phyloP scores from a whole-genome alignment of 1,139 yeast genomes.

The Nakaseomyces kungkrabaensis region DNA sequence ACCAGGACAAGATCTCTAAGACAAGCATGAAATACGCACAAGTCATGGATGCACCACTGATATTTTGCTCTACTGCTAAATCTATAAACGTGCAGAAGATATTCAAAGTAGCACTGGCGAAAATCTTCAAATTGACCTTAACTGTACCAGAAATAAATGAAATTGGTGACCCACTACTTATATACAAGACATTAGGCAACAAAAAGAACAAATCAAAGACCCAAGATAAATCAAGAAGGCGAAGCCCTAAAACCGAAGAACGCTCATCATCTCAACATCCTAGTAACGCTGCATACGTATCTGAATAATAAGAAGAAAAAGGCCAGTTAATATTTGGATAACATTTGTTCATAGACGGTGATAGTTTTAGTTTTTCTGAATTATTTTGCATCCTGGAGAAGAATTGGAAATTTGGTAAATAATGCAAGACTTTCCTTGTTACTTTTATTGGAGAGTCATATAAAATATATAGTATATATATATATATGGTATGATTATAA shows the following conservation, averaged over 20 bases:
- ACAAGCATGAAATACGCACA: slow-evolving; percentile 81
- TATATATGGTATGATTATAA: too few species aligned
- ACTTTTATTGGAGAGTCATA: too few species aligned
- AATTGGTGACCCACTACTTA: slow-evolving; percentile 80
- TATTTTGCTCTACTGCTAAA: slow-evolving; percentile 87
- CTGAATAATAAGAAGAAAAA: not conserved
- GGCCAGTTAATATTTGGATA: too few species aligned
- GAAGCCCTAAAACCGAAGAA: not conserved
- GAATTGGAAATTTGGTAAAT: too few species aligned
- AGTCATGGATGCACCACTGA: slow-evolving; percentile 85
- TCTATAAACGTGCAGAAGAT: slow-evolving; percentile 92
- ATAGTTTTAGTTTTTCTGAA: too few species aligned
- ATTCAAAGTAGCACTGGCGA: slow-evolving; percentile 82
- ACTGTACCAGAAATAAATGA: slow-evolving; percentile 75
- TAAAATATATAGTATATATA: too few species aligned
- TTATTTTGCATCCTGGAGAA: too few species aligned
- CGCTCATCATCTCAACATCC: not conserved
- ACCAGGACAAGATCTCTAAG: slow-evolving; percentile 76
- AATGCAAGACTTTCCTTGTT: too few species aligned
- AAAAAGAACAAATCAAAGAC: not conserved
- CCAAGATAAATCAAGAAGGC: not conserved
- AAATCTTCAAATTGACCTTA: slow-evolving; percentile 80
- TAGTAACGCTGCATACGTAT: not conserved
- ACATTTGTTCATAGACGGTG: too few species aligned
- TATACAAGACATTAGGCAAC: slow-evolving; percentile 41